Conservation (phyloP, 495 filamentous ascomycete genomes). For the Penicillium pancosmium region DNA sequence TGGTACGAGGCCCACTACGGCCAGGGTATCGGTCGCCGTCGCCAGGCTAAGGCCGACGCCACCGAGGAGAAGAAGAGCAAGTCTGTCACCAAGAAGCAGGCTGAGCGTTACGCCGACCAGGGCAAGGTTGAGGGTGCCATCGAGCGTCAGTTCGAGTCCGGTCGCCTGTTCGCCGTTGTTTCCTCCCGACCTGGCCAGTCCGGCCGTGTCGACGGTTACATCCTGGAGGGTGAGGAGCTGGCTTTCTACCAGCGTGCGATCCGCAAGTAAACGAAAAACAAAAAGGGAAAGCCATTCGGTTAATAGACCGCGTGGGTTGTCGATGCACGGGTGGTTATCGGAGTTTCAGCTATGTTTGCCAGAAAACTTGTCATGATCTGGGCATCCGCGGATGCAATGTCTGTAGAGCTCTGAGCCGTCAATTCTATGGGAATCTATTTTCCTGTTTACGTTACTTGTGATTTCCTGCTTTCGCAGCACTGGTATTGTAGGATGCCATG, state of each 20-base stretch:
- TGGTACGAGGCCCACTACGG: slow-evolving; percentile 99
- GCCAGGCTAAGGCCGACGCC: slow-evolving; percentile 75
- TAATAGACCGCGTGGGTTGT: slow-evolving; percentile 32
- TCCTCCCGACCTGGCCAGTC: slow-evolving; percentile 93
- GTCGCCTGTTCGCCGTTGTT: slow-evolving; percentile 92
- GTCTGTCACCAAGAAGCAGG: slow-evolving; percentile 93
- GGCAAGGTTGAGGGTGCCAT: slow-evolving; percentile 93
- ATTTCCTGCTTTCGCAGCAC: slow-evolving; percentile 14
- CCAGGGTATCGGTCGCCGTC: slow-evolving; percentile 79
- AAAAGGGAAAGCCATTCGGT: slow-evolving; percentile 37
- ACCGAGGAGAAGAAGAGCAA: slow-evolving; percentile 89
- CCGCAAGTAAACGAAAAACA: slow-evolving; percentile 77
- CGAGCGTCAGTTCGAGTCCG: slow-evolving; percentile 98
- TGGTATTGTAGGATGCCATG: not conserved
- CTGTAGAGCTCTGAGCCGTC: slow-evolving; percentile 50
- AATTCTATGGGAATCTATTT: slow-evolving; percentile 40
- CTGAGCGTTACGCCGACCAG: slow-evolving; percentile 70
- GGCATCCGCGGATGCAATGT: slow-evolving; percentile 46
- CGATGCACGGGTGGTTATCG: slow-evolving; percentile 47
- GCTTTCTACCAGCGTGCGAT: slow-evolving; percentile 99
- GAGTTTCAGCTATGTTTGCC: slow-evolving; percentile 52
- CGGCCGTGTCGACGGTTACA: slow-evolving; percentile 94
- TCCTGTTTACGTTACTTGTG: slow-evolving; percentile 34
- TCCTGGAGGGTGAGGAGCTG: slow-evolving; percentile 98
- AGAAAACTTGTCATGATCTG: slow-evolving; percentile 46